Conservation (phyloP, 352 stramenopile genomes). For the Phytophthora palmivora region DNA sequence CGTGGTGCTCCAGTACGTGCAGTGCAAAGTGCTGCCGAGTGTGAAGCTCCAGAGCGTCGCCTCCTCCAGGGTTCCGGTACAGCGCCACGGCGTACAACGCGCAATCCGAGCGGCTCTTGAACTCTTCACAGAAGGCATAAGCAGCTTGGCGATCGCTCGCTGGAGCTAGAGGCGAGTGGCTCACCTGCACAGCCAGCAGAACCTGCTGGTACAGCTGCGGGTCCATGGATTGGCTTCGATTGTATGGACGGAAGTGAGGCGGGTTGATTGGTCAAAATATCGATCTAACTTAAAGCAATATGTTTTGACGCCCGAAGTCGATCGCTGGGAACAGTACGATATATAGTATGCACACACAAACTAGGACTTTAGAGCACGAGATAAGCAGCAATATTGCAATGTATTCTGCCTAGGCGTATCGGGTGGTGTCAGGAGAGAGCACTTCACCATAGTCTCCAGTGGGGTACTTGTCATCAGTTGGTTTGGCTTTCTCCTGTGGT, state of each 20-base stretch:
- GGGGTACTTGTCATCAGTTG: conserved; percentile 14
- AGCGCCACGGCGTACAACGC: conserved; percentile 77
- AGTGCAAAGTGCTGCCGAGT: conserved; percentile 82
- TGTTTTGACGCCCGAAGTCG: too few species aligned
- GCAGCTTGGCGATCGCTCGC: conserved; percentile 54
- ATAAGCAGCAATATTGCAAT: too few species aligned
- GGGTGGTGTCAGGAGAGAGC: conserved; percentile 20
- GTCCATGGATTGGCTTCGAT: conserved; percentile 65
- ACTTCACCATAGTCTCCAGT: conserved; percentile 29
- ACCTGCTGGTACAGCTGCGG: conserved; percentile 74
- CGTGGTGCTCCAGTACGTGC: conserved; percentile 77
- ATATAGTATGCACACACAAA: too few species aligned
- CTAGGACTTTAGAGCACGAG: too few species aligned
- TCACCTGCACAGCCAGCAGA: conserved; percentile 75
- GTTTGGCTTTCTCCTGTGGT: conserved; percentile 32
- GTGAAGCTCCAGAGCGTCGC: conserved; percentile 46
- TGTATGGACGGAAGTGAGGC: not conserved
- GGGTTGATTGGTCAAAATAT: conserved; percentile 8
- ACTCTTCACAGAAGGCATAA: conserved; percentile 80
- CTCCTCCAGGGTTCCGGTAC: conserved; percentile 57
- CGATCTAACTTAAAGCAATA: too few species aligned
- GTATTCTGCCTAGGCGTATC: conserved; percentile 18
- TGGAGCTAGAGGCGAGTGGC: conserved; percentile 63
- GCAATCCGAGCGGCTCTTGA: conserved; percentile 76
- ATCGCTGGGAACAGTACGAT: too few species aligned